Evolutionary conservation across 2,329 filamentous ascomycete genomes (phyloP), one percentile per base, ranked within the genome.

Genomic region (Amphichorda felina): DNA sequence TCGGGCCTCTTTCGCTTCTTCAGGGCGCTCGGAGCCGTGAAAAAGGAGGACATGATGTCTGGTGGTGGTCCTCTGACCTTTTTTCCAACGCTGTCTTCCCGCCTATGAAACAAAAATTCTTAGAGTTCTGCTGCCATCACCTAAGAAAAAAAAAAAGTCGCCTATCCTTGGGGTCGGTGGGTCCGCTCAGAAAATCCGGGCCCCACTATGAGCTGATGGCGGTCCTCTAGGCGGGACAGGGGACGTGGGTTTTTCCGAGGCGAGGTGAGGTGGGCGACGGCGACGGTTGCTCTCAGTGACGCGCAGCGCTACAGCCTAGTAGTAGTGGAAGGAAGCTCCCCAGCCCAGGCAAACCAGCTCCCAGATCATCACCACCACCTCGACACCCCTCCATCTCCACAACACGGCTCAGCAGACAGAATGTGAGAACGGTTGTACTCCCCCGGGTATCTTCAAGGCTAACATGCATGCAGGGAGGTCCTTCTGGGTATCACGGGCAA

Each of bases 401-500:
- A 35, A 35, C 34, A 33, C 27, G 26, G 30, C 34, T 33, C 22
- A 30, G 14, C 19, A 13, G 13, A 36, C 17, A 40, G 18, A 33
- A 41, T 41, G 40, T 40, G 27, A 21, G 34, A 21, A 13, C 7
- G 22, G 10, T 8, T 27, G 16, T 18, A 15, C 33, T 13, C 7
- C 26, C 8, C 13, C 6, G 11, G n/a, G 17, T 16, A 18, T 14
- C 4, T n/a, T 29, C 13, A 4, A 15, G 18, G 19, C 19, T 30
- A 35, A 27, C 22, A 22, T 29, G 15, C 24, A 33, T 34, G 19
- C 41, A 96, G 88, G 91, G 91, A 98, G 78, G 85, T 96, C 59
- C 75, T 98, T 57, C 75, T 98, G 50, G 91, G 91, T 55, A 94
- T 98, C 61, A 95, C 89, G 41, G 93, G 91, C 69, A 94, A 94